Conservation (phyloP, 2,329 filamentous ascomycete genomes). For the Botrytis elliptica region DNA sequence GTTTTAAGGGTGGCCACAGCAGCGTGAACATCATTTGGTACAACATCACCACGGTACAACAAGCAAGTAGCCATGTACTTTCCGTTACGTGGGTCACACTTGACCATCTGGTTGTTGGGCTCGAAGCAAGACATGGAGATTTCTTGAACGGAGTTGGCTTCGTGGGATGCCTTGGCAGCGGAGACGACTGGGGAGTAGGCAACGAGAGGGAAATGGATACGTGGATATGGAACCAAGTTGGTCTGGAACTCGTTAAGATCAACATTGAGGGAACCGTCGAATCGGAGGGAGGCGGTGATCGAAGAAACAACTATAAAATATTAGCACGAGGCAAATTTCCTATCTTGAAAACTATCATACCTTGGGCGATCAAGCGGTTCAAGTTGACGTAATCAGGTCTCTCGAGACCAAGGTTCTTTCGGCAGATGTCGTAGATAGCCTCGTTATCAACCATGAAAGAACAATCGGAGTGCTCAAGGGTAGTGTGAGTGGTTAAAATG, state of each 20-base stretch:
- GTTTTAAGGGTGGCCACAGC: constrained; percentile 63
- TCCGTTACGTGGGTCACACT: constrained; percentile 63
- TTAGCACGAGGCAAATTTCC: constrained; percentile 47
- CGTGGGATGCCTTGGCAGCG: constrained; percentile 59
- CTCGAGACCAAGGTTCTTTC: constrained; percentile 61
- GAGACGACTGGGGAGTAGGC: constrained; percentile 64
- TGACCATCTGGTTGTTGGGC: constrained; percentile 66
- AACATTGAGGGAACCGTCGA: constrained; percentile 66
- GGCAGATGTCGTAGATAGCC: constrained; percentile 67
- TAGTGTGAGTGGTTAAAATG: constrained; percentile 54
- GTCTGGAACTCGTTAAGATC: constrained; percentile 70
- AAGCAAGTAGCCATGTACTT: constrained; percentile 70
- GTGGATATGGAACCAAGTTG: constrained; percentile 65
- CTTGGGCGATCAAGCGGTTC: constrained; percentile 68
- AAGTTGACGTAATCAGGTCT: constrained; percentile 63
- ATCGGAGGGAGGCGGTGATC: constrained; percentile 63
- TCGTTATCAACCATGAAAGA: constrained; percentile 69
- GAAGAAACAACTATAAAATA: constrained; percentile 65
- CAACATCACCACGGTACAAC: constrained; percentile 64
- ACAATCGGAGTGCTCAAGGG: constrained; percentile 67
- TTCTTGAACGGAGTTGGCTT: constrained; percentile 38
- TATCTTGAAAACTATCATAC: constrained; percentile 52
- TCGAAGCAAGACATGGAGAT: constrained; percentile 51
- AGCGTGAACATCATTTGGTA: constrained; percentile 59
- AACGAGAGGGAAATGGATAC: constrained; percentile 67